Conservation (phyloP, 2,329 filamentous ascomycete genomes). For the Colletotrichum sojae region DNA sequence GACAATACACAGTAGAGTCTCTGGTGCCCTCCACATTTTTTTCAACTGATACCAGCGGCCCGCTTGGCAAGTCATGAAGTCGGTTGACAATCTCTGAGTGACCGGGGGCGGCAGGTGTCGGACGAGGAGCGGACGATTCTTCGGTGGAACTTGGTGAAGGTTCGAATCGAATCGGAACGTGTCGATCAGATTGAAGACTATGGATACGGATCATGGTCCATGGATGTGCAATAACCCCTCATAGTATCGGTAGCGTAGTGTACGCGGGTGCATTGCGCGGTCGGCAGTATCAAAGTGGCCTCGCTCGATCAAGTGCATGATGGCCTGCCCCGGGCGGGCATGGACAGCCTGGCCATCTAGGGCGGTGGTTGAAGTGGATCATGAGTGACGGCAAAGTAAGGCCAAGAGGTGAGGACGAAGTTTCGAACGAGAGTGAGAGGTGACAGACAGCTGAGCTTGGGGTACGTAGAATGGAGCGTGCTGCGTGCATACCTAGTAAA, state of each 20-base stretch:
- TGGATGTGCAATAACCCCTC: constrained; percentile 15
- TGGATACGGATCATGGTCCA: background rate
- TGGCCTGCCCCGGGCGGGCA: constrained; percentile 26
- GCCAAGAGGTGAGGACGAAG: background rate
- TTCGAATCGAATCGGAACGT: background rate
- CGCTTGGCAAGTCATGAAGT: constrained; percentile 26
- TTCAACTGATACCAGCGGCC: constrained; percentile 1
- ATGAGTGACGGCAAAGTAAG: background rate
- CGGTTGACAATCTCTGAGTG: constrained; percentile 1
- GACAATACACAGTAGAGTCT: background rate
- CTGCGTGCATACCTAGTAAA: too few species aligned
- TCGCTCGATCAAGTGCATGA: constrained; percentile 28
- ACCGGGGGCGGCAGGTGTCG: constrained; percentile 3
- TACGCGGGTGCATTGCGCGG: background rate
- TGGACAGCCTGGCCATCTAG: constrained; percentile 25
- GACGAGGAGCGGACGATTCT: background rate
- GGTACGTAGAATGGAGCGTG: background rate
- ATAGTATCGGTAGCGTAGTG: background rate
- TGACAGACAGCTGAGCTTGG: background rate
- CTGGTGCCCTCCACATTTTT: background rate
- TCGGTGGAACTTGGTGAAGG: background rate
- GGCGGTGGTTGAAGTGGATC: constrained; percentile 19
- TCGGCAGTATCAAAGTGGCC: constrained; percentile 12
- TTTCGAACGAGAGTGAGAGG: background rate
- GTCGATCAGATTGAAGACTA: constrained; percentile 6